phyloP scores from a whole-genome alignment of 2,329 filamentous ascomycete species.

The Whalleya microplaca region DNA sequence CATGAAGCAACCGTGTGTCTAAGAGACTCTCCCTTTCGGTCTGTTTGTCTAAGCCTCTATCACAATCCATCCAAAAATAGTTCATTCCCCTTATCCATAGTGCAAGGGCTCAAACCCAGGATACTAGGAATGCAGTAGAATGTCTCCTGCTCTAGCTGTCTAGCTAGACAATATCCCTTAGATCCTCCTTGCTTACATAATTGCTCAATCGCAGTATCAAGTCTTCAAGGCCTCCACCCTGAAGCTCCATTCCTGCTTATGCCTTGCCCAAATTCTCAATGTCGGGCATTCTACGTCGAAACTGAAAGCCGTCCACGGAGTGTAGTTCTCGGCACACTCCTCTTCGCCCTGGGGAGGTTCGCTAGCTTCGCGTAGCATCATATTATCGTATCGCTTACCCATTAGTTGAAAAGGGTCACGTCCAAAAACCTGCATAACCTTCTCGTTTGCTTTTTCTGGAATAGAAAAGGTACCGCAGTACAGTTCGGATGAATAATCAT shows the following conservation, averaged over 20 bases:
- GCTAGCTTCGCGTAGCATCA: neutral
- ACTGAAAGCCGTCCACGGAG: constrained; percentile 1
- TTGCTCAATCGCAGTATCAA: neutral
- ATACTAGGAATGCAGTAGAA: no score
- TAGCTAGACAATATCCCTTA: no score
- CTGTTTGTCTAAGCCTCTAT: no score
- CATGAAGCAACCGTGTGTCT: no score
- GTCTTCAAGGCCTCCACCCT: constrained; percentile 1
- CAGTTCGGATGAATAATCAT: neutral
- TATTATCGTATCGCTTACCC: neutral
- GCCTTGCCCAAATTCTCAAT: constrained; percentile 1
- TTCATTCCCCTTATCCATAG: no score
- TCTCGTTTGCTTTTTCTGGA: neutral
- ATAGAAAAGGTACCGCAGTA: constrained; percentile 4
- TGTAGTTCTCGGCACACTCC: neutral
- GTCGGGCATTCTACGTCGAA: neutral
- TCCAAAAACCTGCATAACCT: constrained; percentile 4
- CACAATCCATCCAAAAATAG: no score
- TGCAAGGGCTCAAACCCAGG: no score
- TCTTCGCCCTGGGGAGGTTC: neutral
- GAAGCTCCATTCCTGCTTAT: constrained; percentile 2
- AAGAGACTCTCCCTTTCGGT: no score
- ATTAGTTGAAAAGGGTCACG: constrained; percentile 2
- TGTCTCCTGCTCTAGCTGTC: no score
- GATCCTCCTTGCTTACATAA: no score